Conservation (phyloP, 139 green algal species). For the Tetradesmus obliquus region DNA sequence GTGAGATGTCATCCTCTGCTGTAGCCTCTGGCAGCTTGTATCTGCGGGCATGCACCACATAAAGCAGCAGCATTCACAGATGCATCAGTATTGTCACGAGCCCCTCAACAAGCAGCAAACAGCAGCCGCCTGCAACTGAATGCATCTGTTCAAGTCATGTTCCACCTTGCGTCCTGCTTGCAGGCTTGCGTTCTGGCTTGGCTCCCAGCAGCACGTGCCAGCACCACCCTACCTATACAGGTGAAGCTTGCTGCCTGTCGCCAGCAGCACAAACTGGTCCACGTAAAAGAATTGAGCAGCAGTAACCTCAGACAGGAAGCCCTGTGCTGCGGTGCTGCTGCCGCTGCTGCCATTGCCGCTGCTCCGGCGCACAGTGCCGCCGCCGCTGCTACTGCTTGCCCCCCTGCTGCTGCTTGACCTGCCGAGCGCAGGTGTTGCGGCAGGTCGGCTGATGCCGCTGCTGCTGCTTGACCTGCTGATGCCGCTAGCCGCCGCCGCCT, state of each 20-base stretch:
- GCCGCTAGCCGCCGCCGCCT: background rate
- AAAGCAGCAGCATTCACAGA: background rate
- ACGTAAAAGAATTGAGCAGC: conserved; percentile 67
- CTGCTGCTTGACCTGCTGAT: conserved; percentile 23
- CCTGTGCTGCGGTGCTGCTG: conserved; percentile 13
- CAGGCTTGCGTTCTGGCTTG: too few relatives aligned
- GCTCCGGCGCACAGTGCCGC: background rate
- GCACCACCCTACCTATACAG: conserved; percentile 57
- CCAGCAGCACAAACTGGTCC: conserved; percentile 66
- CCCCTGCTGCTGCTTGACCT: conserved; percentile 46
- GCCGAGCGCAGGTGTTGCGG: conserved; percentile 14
- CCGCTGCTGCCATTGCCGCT: conserved; percentile 10
- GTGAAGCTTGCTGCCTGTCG: conserved; percentile 64
- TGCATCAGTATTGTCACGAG: background rate
- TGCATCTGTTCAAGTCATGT: too few relatives aligned
- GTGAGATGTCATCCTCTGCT: conserved; percentile 63
- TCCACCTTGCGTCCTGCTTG: too few relatives aligned
- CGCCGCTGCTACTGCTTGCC: background rate
- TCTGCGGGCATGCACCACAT: conserved; percentile 6
- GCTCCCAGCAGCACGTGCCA: too few relatives aligned
- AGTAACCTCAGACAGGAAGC: conserved; percentile 41
- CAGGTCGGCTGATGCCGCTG: background rate
- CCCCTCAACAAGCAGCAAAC: background rate
- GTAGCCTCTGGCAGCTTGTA: conserved; percentile 58
- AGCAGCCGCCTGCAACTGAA: too few relatives aligned